Conservation (phyloP, 1,284 basidiomycete species). For the Trichosporon sp. region DNA sequence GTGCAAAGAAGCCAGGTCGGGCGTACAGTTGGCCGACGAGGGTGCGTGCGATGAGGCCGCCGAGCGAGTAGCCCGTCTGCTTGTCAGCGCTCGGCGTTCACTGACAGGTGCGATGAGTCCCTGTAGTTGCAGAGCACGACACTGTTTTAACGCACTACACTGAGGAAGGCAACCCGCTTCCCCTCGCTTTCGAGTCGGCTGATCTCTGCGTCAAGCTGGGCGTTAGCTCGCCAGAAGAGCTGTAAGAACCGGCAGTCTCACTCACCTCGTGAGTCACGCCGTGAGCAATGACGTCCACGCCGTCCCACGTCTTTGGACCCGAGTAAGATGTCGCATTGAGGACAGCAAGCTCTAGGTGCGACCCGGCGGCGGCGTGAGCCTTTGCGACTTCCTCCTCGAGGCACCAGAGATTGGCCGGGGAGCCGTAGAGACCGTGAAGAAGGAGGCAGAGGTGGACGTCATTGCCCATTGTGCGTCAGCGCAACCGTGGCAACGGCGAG, state of each 20-base stretch:
- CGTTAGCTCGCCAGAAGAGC: not conserved
- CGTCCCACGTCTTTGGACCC: constrained; percentile 45
- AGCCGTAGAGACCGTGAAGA: constrained; percentile 46
- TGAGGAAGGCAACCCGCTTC: constrained; percentile 31
- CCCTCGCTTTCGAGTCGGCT: constrained; percentile 32
- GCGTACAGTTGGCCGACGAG: constrained; percentile 40
- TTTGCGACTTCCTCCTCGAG: constrained; percentile 30
- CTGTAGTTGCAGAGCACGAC: too few species aligned
- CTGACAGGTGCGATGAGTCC: too few species aligned
- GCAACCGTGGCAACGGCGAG: too few species aligned
- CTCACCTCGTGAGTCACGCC: constrained; percentile 36
- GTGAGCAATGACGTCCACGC: constrained; percentile 44
- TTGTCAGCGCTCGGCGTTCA: too few species aligned
- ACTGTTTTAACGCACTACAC: constrained; percentile 27
- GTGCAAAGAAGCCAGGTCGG: constrained; percentile 38
- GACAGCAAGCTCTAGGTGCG: constrained; percentile 21
- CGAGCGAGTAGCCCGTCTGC: not conserved
- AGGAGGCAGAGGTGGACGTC: constrained; percentile 43
- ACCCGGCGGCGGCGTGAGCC: not conserved
- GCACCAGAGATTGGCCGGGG: constrained; percentile 31
- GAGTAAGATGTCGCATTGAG: constrained; percentile 27
- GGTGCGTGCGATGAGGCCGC: constrained; percentile 33
- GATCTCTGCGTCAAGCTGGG: constrained; percentile 37
- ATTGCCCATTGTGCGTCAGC: not conserved
- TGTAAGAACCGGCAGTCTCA: not conserved